These are phyloP conservation scores for Asclepias syriaca DNA, from an alignment of 257 asterid species.

Conservation along the genomic window DNA sequence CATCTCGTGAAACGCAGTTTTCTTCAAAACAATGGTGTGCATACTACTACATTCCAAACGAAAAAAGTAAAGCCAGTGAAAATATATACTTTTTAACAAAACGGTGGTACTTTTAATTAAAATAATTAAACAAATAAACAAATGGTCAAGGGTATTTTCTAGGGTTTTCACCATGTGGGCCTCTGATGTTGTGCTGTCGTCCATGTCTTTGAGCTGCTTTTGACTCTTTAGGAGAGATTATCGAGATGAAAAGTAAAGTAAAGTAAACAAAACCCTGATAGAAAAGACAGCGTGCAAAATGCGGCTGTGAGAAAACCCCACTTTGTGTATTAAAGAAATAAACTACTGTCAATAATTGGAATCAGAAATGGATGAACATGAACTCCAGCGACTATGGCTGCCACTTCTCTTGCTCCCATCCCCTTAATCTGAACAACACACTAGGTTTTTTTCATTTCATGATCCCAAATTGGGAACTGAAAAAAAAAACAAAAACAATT, in stretches of 20 bases:
- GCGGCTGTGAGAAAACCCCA: not conserved
- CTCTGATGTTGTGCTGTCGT: not conserved
- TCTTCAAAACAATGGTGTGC: not conserved
- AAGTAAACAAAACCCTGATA: too few species aligned
- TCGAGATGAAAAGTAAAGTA: not conserved
- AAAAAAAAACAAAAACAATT: too few species aligned
- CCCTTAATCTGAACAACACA: too few species aligned
- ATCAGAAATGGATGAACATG: not conserved
- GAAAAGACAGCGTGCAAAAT: not conserved
- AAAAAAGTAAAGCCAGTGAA: not conserved
- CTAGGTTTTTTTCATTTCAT: too few species aligned
- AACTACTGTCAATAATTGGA: too few species aligned
- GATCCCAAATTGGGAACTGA: too few species aligned
- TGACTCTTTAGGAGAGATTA: not conserved
- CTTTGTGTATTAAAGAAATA: not conserved
- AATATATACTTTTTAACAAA: not conserved
- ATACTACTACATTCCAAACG: not conserved
- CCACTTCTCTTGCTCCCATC: too few species aligned
- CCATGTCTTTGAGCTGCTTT: not conserved
- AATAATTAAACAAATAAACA: not conserved
- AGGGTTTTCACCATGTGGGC: constrained; percentile 3
- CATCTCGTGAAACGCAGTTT: not conserved
- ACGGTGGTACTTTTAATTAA: not conserved
- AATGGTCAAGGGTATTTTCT: not conserved
- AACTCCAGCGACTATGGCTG: not conserved